Evolutionary conservation across 2,329 filamentous ascomycete species (phyloP).

Genomic region (Alternaria triticina): DNA sequence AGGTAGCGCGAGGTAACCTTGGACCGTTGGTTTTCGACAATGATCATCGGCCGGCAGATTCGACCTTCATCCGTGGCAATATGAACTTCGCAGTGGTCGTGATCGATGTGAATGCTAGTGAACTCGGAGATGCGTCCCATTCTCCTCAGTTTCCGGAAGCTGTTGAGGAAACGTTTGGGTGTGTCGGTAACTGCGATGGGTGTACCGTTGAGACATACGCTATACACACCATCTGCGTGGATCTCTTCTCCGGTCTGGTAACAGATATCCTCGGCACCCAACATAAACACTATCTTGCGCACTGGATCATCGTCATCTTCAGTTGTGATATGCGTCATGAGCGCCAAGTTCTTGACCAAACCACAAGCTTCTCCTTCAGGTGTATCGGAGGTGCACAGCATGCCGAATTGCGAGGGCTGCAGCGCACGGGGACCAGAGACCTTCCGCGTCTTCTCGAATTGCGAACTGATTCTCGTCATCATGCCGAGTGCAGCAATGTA

Average conservation of each 20-base stretch:
- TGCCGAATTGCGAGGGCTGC: slow-evolving; percentile 96
- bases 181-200: slow-evolving; percentile 85
- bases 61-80: slow-evolving; percentile 97
- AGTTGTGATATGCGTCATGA: slow-evolving; percentile 99
- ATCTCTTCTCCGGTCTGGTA: slow-evolving; percentile 85
- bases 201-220: slow-evolving; percentile 95
- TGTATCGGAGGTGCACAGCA: slow-evolving; percentile 96
- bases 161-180: slow-evolving; percentile 83
- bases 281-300: slow-evolving; percentile 80
- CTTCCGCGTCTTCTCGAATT: slow-evolving; percentile 98
- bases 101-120: slow-evolving; percentile 94
- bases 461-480: slow-evolving; percentile 99
- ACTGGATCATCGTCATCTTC: slow-evolving; percentile 93
- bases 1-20: slow-evolving; percentile 81
- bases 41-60: slow-evolving; percentile 93
- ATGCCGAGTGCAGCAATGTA: slow-evolving; percentile 97
- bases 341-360: slow-evolving; percentile 93
- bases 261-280: slow-evolving; percentile 84
- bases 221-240: slow-evolving; percentile 81
- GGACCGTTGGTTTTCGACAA: slow-evolving; percentile 86
- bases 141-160: slow-evolving; percentile 84
- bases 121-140: slow-evolving; percentile 95
- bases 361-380: slow-evolving; percentile 98
- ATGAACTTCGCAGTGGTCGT: slow-evolving; percentile 88
- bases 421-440: slow-evolving; percentile 94